Conservation (phyloP, 2,329 filamentous ascomycete genomes). For the Talaromyces piceae region DNA sequence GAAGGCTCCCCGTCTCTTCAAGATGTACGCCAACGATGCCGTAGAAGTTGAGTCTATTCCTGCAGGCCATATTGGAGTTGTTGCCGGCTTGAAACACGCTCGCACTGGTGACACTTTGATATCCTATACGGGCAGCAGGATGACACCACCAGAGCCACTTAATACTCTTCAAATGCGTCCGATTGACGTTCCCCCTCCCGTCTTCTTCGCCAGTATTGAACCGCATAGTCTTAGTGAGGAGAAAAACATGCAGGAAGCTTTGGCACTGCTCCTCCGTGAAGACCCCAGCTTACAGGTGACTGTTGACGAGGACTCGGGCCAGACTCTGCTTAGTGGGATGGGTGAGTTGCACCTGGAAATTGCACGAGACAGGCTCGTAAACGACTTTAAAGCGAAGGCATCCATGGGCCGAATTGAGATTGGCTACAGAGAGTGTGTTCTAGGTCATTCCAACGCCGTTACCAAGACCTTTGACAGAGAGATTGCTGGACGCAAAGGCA, state of each 20-base stretch:
- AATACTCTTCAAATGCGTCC: slow-evolving; percentile 75
- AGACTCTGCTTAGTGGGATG: slow-evolving; percentile 93
- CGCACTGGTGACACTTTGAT: slow-evolving; percentile 90
- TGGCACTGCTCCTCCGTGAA: slow-evolving; percentile 75
- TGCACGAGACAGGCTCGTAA: slow-evolving; percentile 76
- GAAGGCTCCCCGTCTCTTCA: slow-evolving; percentile 69
- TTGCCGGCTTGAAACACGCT: slow-evolving; percentile 83
- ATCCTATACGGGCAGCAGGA: slow-evolving; percentile 58
- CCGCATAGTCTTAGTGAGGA: slow-evolving; percentile 69
- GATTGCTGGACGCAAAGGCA: slow-evolving; percentile 71
- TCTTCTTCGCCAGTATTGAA: slow-evolving; percentile 94
- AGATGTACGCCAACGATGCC: slow-evolving; percentile 83
- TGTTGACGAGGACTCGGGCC: slow-evolving; percentile 80
- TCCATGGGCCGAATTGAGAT: slow-evolving; percentile 88
- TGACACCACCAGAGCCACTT: slow-evolving; percentile 59
- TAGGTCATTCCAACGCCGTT: slow-evolving; percentile 48
- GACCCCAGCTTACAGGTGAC: slow-evolving; percentile 85
- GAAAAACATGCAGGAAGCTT: slow-evolving; percentile 66
- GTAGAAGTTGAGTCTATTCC: slow-evolving; percentile 74
- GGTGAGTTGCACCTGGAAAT: slow-evolving; percentile 93
- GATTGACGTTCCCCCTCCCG: slow-evolving; percentile 82
- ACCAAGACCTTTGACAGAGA: slow-evolving; percentile 66
- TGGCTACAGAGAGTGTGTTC: slow-evolving; percentile 81
- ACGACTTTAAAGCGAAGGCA: slow-evolving; percentile 79
- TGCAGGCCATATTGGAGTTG: slow-evolving; percentile 87